These are phyloP conservation scores for Avicennia marina DNA, from an alignment of 257 asterid species.

Conservation along the genomic window DNA sequence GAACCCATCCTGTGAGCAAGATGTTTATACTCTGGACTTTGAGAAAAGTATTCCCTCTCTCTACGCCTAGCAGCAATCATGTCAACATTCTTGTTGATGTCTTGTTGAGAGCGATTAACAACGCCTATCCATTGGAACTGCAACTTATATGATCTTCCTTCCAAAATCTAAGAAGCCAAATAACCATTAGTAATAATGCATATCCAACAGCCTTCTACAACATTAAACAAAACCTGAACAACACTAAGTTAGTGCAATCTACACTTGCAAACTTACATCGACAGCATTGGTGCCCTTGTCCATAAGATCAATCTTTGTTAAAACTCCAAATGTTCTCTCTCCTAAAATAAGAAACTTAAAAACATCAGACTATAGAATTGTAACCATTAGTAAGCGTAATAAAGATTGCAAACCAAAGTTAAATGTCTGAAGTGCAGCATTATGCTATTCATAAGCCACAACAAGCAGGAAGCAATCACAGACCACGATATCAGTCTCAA, in stretches of 20 bases:
- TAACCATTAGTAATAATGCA: slow-evolving; percentile 12
- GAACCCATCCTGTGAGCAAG: slow-evolving; percentile 92
- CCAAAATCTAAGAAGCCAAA: slow-evolving; percentile 61
- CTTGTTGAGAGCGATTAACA: slow-evolving; percentile 94
- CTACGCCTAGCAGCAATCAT: slow-evolving; percentile 97
- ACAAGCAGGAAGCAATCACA: no score
- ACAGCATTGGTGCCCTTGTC: slow-evolving; percentile 98
- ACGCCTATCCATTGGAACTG: slow-evolving; percentile 99
- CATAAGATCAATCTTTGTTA: slow-evolving; percentile 91
- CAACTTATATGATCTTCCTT: slow-evolving; percentile 82
- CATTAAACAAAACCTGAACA: background rate
- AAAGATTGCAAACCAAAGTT: background rate
- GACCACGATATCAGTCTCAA: background rate
- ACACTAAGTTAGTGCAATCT: background rate
- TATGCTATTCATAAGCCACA: no score
- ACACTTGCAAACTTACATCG: slow-evolving; percentile 49
- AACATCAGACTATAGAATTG: background rate
- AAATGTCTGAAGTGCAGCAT: background rate
- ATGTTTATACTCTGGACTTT: slow-evolving; percentile 87
- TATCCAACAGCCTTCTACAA: background rate
- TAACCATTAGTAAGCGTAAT: background rate
- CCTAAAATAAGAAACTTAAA: slow-evolving; percentile 42
- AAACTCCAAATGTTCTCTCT: slow-evolving; percentile 89
- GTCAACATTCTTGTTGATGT: slow-evolving; percentile 91
- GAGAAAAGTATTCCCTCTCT: slow-evolving; percentile 90